These are phyloP conservation scores for Gossypium rotundifolium DNA, from an alignment of 345 rosid genomes.

Conservation along the genomic window DNA sequence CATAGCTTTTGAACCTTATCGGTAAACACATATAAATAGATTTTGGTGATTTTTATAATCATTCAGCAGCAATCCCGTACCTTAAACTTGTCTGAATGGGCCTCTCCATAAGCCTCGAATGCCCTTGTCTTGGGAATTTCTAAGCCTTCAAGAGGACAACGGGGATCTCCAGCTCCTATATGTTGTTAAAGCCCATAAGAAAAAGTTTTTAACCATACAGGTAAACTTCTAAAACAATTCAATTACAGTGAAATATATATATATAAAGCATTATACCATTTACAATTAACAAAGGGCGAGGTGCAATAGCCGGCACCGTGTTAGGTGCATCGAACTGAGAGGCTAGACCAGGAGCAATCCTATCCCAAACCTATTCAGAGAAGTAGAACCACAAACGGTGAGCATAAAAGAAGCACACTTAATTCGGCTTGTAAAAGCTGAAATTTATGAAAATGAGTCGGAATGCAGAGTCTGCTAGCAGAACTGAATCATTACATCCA, in stretches of 20 bases:
- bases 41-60: neutral
- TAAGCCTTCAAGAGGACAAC: constrained; percentile 75
- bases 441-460: neutral
- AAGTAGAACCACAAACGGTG: constrained; percentile 4
- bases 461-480: neutral
- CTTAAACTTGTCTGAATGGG: constrained; percentile 47
- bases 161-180: constrained; percentile 69
- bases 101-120: constrained; percentile 36
- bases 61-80: constrained; percentile 15
- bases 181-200: neutral
- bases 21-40: neutral
- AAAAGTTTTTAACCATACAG: neutral
- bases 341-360: constrained; percentile 86
- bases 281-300: constrained; percentile 66
- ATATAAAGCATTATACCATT: constrained; percentile 39
- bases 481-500: neutral
- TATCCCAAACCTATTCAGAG: constrained; percentile 76
- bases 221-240: neutral
- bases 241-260: neutral
- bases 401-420: neutral
- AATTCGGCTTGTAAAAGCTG: neutral
- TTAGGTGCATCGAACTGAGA: constrained; percentile 67
- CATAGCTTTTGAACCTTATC: neutral
- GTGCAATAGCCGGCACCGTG: constrained; percentile 64
- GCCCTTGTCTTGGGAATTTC: constrained; percentile 43